Evolutionary conservation across 2,329 filamentous ascomycete genomes (phyloP).

Genomic region (Stagonosporopsis tanaceti): DNA sequence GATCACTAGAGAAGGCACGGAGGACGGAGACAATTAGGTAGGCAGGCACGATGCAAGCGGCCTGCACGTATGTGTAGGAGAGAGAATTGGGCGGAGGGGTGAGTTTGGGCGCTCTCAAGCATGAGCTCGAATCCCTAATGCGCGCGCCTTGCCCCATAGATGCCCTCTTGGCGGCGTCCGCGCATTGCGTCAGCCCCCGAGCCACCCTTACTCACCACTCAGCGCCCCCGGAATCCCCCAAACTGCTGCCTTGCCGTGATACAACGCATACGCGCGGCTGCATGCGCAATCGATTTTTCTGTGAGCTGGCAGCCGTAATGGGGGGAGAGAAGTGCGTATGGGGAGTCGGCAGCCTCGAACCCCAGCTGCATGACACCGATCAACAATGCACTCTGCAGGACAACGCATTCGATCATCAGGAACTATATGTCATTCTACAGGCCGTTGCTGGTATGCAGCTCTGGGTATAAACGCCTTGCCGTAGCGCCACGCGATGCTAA

Average conservation of each 20-base stretch:
- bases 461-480: slow-evolving; percentile 32
- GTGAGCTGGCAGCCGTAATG: slow-evolving; percentile 37
- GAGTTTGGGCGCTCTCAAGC: slow-evolving; percentile 17
- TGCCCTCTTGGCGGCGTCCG: slow-evolving; percentile 26
- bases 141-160: slow-evolving; percentile 18
- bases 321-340: slow-evolving; percentile 25
- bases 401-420: slow-evolving; percentile 46
- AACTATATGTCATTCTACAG: slow-evolving; percentile 47
- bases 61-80: slow-evolving; percentile 19
- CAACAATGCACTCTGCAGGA: slow-evolving; percentile 37
- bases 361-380: slow-evolving; percentile 36
- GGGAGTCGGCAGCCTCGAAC: slow-evolving; percentile 26
- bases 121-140: slow-evolving; percentile 31
- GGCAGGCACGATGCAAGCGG: slow-evolving; percentile 23
- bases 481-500: slow-evolving; percentile 48
- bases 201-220: slow-evolving; percentile 23
- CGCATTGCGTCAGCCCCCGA: slow-evolving; percentile 37
- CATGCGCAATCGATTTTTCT: slow-evolving; percentile 37
- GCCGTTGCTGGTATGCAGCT: slow-evolving; percentile 28
- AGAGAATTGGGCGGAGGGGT: slow-evolving; percentile 14
- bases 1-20: slow-evolving; percentile 5
- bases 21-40: slow-evolving; percentile 5
- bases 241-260: slow-evolving; percentile 30
- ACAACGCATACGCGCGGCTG: slow-evolving; percentile 48
- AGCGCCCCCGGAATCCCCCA: slow-evolving; percentile 7